Base-by-base conservation (phyloP, 2,329 filamentous ascomycete genomes). In the Alternaria viburni region DNA sequence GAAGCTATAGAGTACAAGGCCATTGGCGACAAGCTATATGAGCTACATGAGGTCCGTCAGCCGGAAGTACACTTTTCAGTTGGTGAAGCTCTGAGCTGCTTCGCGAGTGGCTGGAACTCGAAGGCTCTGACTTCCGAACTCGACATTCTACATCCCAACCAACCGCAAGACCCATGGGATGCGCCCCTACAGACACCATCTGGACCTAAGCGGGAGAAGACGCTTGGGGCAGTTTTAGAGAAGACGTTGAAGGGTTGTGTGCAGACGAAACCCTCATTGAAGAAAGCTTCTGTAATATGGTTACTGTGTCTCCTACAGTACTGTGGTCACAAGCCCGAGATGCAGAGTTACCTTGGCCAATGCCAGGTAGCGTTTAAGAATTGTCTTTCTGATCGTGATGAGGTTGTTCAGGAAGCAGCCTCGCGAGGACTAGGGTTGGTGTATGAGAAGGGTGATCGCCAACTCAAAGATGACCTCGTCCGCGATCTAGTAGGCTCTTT, bases 241-340 rank as follows among this genome's bases (percentile, higher is more conserved):
- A 93, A 90, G 74, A 86, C 96, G 2, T 84, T 98, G 50, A 82
- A 83, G 3, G 91, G 96, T 72, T 96, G 91, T 81, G 90, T 91
- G 72, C 89, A 90, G 9, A 93, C 93, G 0, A 97, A 97, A 74
- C 96, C 96, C 1, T 91, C 93, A 0, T 83, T 97, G 5, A 90
- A 93, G 70, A 97, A 97, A 77, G 93, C 95, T 4, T 95, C 94
- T 0, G 93, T 93, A 0, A 97, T 99, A 70, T 98, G 96, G 96
- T 86, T 98, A 0, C 90, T 98, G 62, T 97, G 91, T 74, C 82
- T 98, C 4, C 90, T 98, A 9, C 93, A 97, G 75, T 93, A 96
- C 78, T 96, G 93, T 76, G 93, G 93, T 0, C 90, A 94, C 68
- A 83, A 93, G n/a, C 77, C 83, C 4, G 88, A 92, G 67, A 86